Base-by-base conservation (phyloP, 306 rosid genomes). In the Elaeagnus macrophylla region DNA sequence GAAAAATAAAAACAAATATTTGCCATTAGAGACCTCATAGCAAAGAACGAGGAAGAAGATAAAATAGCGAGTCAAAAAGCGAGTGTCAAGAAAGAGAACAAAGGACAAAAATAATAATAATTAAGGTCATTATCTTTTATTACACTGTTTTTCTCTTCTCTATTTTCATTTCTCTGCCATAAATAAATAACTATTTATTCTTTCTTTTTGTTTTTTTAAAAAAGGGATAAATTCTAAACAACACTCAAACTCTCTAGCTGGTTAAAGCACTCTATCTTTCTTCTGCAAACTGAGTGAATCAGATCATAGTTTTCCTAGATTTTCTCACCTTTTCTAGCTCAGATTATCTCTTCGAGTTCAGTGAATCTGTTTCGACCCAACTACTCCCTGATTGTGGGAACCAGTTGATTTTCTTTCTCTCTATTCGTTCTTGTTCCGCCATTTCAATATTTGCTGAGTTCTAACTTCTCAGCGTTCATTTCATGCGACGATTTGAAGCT, bases 241-340 rank as follows among this genome's bases (percentile, higher is more conserved):
- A 39, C 56, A 64, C 70, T 47, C 79, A 54, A 63, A 64, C 53
- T 39, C 68, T 37, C 61, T 51, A 54, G 52, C 69, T 42, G 11
- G 42, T 12, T 48, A 49, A 15, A 43, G 54, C 68, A 10, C 44
- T 70, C 12, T 61, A 63, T 74, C 75, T 60, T 72, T 66, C 74
- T 59, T 64, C 88, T 82, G 83, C 83, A 74, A 76, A 84, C 72
- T 25, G 32, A 25, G 74, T 71, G 61, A 50, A 49, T 61, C 82
- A 75, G 90, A 90, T 83, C 94, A 77, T 70, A 69, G 60, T 75
- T 75, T 60, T 60, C 70, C 71, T 77, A 62, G 72, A 69, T 66
- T 78, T 77, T 75, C 80, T 76, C 80, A 69, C 75, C 73, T 50
- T 71, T 59, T 65, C 74, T 69, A 51, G 25, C 72, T 64, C 61